phyloP scores from a whole-genome alignment of 257 asterid genomes.

The Primulina tabacum region DNA sequence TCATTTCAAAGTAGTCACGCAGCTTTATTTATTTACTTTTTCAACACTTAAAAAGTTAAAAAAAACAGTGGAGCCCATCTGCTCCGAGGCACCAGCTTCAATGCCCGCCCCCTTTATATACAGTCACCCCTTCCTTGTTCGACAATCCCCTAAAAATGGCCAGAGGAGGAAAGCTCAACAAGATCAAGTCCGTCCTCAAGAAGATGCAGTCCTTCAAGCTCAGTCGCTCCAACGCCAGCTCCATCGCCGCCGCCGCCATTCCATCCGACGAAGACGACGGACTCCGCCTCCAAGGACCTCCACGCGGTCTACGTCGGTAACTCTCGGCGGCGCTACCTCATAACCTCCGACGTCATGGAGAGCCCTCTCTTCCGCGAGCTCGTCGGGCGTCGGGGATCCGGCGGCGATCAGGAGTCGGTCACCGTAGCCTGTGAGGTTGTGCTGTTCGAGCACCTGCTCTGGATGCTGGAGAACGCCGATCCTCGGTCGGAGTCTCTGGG shows the following conservation, averaged over 20 bases:
- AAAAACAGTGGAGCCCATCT: not conserved
- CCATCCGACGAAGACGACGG: slow-evolving; percentile 39
- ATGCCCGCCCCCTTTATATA: slow-evolving; percentile 23
- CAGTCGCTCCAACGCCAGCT: slow-evolving; percentile 43
- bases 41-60: too few relatives aligned
- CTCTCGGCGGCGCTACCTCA: slow-evolving; percentile 75
- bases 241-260: slow-evolving; percentile 44
- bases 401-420: slow-evolving; percentile 32
- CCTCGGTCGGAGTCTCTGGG: slow-evolving; percentile 78
- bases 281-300: slow-evolving; percentile 32
- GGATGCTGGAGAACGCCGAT: slow-evolving; percentile 86
- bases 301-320: slow-evolving; percentile 88
- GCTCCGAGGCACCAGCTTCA: not conserved
- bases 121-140: slow-evolving; percentile 27
- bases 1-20: too few relatives aligned
- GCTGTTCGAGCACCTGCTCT: slow-evolving; percentile 79
- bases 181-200: slow-evolving; percentile 78
- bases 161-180: slow-evolving; percentile 80
- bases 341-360: slow-evolving; percentile 68
- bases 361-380: slow-evolving; percentile 91
- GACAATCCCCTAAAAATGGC: slow-evolving; percentile 49
- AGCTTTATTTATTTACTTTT: too few relatives aligned
- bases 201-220: slow-evolving; percentile 98
- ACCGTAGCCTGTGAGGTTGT: slow-evolving; percentile 84
- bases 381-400: slow-evolving; percentile 35